Evolutionary conservation across 2,329 filamentous ascomycete genomes (phyloP).

Genomic region (Exophiala phaeomuriformis): DNA sequence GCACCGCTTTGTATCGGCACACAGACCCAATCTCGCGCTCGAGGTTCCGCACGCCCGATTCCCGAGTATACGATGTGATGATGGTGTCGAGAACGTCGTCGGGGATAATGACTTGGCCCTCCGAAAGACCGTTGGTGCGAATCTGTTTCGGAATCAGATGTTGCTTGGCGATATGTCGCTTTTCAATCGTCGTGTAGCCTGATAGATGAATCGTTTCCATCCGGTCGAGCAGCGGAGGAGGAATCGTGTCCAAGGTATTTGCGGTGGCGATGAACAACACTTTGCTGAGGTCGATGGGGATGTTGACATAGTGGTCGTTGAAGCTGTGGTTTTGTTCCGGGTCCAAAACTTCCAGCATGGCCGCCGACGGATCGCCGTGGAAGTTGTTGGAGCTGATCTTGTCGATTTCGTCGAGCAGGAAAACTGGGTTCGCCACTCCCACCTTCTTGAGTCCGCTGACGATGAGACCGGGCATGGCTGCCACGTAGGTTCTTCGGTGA

Average conservation of each 20-base stretch:
- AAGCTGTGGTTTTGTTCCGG: conserved; percentile 96
- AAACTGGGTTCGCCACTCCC: conserved; percentile 88
- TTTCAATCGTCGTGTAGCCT: conserved; percentile 95
- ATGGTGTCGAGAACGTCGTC: conserved; percentile 88
- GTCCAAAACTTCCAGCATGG: conserved; percentile 95
- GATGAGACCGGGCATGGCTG: conserved; percentile 95
- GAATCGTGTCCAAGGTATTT: conserved; percentile 90
- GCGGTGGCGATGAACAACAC: conserved; percentile 96
- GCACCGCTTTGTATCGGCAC: conserved; percentile 88
- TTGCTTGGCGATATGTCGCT: conserved; percentile 84
- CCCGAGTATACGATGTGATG: conserved; percentile 92
- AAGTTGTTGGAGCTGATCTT: conserved; percentile 87
- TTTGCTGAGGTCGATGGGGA: conserved; percentile 91
- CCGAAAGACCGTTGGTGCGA: conserved; percentile 72
- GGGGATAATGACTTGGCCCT: conserved; percentile 67
- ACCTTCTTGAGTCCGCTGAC: conserved; percentile 93
- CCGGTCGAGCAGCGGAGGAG: conserved; percentile 83
- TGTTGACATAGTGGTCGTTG: conserved; percentile 91
- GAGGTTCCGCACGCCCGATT: conserved; percentile 90
- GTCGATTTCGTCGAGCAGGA: conserved; percentile 95
- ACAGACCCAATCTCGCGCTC: conserved; percentile 93
- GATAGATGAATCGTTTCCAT: conserved; percentile 95
- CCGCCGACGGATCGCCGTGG: conserved; percentile 90
- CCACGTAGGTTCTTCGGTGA: conserved; percentile 90
- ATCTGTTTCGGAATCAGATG: conserved; percentile 97